A percentile compares a stretch with the other conserved stretches of the same genome.
These are phyloP conservation scores for Candida silvicultrix DNA, from an alignment of 805 yeast genomes.

Conservation along the genomic window DNA sequence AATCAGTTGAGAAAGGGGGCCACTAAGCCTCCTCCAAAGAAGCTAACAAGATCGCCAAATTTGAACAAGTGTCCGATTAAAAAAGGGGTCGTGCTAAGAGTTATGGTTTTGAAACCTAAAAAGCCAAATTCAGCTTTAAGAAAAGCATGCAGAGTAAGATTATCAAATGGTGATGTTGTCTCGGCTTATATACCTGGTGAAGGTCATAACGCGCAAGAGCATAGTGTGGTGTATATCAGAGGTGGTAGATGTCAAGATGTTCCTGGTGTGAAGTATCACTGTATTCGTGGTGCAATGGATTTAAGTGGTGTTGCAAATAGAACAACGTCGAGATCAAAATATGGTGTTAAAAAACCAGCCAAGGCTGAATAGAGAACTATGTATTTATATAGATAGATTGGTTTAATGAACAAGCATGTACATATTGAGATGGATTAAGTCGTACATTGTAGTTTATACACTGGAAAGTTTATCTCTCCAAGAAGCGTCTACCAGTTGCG, in stretches of 20 bases:
- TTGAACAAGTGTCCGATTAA: conserved; percentile 77
- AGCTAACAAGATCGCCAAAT: conserved; percentile 67
- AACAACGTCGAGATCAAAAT: conserved; percentile 82
- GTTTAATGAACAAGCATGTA: too few species aligned
- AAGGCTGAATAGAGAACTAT: conserved; percentile 23
- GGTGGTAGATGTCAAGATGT: conserved; percentile 99
- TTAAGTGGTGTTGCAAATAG: conserved; percentile 93
- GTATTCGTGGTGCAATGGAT: conserved; percentile 90
- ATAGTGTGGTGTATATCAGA: conserved; percentile 89
- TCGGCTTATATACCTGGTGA: conserved; percentile 97
- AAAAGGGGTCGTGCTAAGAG: conserved; percentile 90
- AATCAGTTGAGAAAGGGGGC: conserved; percentile 74
- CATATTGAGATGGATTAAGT: too few species aligned
- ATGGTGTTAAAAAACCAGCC: conserved; percentile 85
- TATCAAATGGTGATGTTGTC: conserved; percentile 82
- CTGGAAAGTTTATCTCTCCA: conserved; percentile 3
- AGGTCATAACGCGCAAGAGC: conserved; percentile 98
- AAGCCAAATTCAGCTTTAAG: conserved; percentile 98
- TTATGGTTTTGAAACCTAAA: conserved; percentile 94
- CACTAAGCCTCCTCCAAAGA: conserved; percentile 40
- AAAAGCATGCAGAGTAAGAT: conserved; percentile 91
- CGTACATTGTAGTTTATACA: neutral
- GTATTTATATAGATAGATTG: neutral
- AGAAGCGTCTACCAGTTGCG: conserved; percentile 25
- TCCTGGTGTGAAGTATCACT: conserved; percentile 95